Base-by-base conservation (phyloP, 2,329 filamentous ascomycete species). In the Diaporthe vaccinii region DNA sequence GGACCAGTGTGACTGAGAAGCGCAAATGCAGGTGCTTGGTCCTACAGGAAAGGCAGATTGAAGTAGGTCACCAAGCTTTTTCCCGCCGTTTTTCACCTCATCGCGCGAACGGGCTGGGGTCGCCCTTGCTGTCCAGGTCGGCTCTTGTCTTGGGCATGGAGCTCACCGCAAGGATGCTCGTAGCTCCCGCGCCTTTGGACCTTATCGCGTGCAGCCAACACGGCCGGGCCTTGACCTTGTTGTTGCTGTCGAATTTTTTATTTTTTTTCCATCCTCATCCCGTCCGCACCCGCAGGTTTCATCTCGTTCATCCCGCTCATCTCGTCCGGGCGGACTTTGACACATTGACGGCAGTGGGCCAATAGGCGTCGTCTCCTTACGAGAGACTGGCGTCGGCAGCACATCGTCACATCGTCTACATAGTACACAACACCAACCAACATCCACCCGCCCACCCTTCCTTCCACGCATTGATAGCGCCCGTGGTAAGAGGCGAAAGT, bases 101-200 rank as follows among this genome's bases (percentile, higher is more conserved):
- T 44, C 8, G 59, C 17, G 59, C 67, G 46, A 31, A 49, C 46
- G 15, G 39, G 10, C 74, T 55, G 49, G 74, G 74, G 65, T 75
- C 15, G 74, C 17, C 71, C 74, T 74, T 74, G 62, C 71, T 55
- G 28, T 53, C 20, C 31, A 28, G 53, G 36, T 51, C 41, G 61
- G 57, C 62, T 62, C 49, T 55, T 51, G 53, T 28, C 62, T 70
- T 59, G 55, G 62, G 55, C 57, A 51, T 62, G 44, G 62, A 65
- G 28, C 74, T 69, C 44, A 49, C 67, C 57, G 53, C 71, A 74
- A 70, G 74, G 74, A 70, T 74, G 39, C 53, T 49, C 62, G 46
- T 75, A 69, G 71, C 71, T 73, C 39, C 65, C 61, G 70, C 65
- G 49, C 39, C 70, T 61, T 46, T 55, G 39, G 46, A 41, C 46